phyloP scores from a whole-genome alignment of 108 stramenopile species.

The Schizochytrium sp. region DNA sequence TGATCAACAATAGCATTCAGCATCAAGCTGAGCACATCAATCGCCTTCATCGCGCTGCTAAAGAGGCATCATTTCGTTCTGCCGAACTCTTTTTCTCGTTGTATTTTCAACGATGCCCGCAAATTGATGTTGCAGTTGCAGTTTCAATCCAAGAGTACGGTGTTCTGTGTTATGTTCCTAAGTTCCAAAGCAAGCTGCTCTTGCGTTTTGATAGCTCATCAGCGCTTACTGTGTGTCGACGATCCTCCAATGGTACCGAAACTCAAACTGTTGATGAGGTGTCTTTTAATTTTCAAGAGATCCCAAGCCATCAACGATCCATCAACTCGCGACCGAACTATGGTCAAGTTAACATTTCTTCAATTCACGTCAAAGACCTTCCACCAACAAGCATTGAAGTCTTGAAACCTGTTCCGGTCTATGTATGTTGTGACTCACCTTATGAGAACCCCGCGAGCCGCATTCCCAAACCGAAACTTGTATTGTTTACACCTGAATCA shows the following conservation, averaged over 20 bases:
- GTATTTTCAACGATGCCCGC: conserved; percentile 74
- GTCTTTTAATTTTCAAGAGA: background rate
- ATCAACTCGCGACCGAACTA: background rate
- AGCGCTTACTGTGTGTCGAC: background rate
- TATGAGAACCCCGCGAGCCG: conserved; percentile 25
- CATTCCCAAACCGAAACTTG: conserved; percentile 11
- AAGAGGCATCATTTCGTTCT: conserved; percentile 79
- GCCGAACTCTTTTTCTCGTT: conserved; percentile 78
- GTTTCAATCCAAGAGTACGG: conserved; percentile 72
- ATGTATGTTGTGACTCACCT: background rate
- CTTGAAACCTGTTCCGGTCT: background rate
- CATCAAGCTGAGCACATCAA: conserved; percentile 77
- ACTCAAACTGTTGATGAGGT: background rate
- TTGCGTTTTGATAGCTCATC: conserved; percentile 70
- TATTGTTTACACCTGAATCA: background rate
- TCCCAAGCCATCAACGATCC: background rate
- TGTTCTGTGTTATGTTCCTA: conserved; percentile 76
- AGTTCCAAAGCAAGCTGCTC: conserved; percentile 77
- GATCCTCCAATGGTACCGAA: background rate
- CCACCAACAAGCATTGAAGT: background rate
- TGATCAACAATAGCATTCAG: background rate
- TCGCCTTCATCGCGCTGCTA: conserved; percentile 75
- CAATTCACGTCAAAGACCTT: background rate
- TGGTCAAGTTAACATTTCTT: background rate
- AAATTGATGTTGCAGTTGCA: conserved; percentile 74